These are phyloP conservation scores for Mortierella sp. DNA, from an alignment of 371 early-diverging fungal species.

Conservation along the genomic window DNA sequence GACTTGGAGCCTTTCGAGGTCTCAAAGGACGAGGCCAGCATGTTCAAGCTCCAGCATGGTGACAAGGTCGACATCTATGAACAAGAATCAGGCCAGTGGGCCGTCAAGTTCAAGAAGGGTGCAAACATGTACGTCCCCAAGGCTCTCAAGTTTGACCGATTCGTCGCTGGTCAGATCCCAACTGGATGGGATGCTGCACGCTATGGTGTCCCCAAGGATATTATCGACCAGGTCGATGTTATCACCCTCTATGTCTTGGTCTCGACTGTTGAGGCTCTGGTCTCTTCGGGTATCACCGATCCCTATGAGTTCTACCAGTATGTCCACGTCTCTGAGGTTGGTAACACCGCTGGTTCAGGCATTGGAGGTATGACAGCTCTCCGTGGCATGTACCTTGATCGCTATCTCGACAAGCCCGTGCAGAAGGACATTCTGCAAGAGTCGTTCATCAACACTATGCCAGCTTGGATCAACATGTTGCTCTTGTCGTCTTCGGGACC, in stretches of 20 bases:
- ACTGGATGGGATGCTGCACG: slow-evolving; percentile 95
- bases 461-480: slow-evolving; percentile 98
- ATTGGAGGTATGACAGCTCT: slow-evolving; percentile 89
- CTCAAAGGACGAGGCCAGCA: slow-evolving; percentile 91
- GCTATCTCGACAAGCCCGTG: slow-evolving; percentile 86
- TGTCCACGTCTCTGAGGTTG: slow-evolving; percentile 95
- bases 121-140: slow-evolving; percentile 93
- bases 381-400: slow-evolving; percentile 82
- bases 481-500: slow-evolving; percentile 94
- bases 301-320: slow-evolving; percentile 98
- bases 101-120: slow-evolving; percentile 87
- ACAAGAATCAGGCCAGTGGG: slow-evolving; percentile 76
- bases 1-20: slow-evolving; percentile 93
- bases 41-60: slow-evolving; percentile 89
- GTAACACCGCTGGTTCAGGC: slow-evolving; percentile 90
- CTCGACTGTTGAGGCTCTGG: slow-evolving; percentile 93
- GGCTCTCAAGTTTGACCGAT: slow-evolving; percentile 93
- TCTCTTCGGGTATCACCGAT: slow-evolving; percentile 94
- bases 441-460: slow-evolving; percentile 96
- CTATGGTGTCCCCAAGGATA: slow-evolving; percentile 96
- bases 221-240: slow-evolving; percentile 90
- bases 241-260: slow-evolving; percentile 91
- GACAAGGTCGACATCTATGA: slow-evolving; percentile 88
- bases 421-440: slow-evolving; percentile 96
- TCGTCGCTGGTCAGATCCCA: slow-evolving; percentile 96